phyloP scores from a whole-genome alignment of 495 filamentous ascomycete species.

The Hypoxylon intermedium region DNA sequence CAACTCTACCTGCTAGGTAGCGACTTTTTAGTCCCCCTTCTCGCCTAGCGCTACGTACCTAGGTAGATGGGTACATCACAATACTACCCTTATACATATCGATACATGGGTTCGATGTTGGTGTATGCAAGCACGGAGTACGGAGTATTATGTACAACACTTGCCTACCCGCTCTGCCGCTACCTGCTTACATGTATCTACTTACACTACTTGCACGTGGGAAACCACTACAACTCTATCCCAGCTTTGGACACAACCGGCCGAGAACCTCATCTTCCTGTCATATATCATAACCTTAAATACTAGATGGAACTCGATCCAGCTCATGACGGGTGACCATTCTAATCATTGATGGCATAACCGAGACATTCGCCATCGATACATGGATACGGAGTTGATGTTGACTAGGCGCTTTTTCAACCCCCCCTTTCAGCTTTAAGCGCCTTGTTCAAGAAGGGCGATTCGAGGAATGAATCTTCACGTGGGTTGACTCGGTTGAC shows the following conservation, averaged over 20 bases:
- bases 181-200: slow-evolving; percentile 4
- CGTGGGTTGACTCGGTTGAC: no score
- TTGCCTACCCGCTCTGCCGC: no score
- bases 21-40: not conserved
- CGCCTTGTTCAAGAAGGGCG: not conserved
- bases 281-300: slow-evolving; percentile 23
- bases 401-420: slow-evolving; percentile 35
- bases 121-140: slow-evolving; percentile 34
- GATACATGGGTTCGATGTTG: not conserved
- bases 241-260: not conserved
- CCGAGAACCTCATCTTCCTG: not conserved
- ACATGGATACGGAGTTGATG: no score
- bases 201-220: not conserved
- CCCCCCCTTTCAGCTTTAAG: slow-evolving; percentile 7
- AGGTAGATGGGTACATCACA: no score
- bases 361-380: slow-evolving; percentile 29
- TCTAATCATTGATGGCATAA: slow-evolving; percentile 20
- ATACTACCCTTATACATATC: no score
- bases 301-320: slow-evolving; percentile 8
- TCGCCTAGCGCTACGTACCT: not conserved
- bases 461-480: slow-evolving; percentile 7
- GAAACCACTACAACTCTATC: not conserved
- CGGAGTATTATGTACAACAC: slow-evolving; percentile 28
- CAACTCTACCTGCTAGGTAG: slow-evolving; percentile 23
- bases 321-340: slow-evolving; percentile 1